A percentile compares a stretch with the other conserved stretches of the same genome.
Conservation (phyloP, 495 filamentous ascomycete species). For the Penicillium atrosanguineum region DNA sequence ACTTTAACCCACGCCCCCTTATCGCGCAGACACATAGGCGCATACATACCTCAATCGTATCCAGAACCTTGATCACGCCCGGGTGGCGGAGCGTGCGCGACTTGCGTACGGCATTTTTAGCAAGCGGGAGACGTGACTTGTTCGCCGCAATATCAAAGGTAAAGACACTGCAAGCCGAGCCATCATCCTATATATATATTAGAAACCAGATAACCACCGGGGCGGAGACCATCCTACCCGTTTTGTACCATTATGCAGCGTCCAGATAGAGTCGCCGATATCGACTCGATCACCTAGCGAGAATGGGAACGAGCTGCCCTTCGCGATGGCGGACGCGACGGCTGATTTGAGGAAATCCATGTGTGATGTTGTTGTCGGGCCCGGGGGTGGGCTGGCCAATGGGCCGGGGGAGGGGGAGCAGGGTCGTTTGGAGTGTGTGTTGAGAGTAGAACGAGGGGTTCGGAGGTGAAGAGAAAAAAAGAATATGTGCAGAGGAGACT, state of each 20-base stretch:
- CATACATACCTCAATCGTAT: conserved; percentile 79
- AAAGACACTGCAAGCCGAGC: conserved; percentile 92
- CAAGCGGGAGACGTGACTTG: conserved; percentile 75
- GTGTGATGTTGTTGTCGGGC: conserved; percentile 6
- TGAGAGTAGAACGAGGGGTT: not conserved
- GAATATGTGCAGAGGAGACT: not conserved
- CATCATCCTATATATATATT: conserved; percentile 67
- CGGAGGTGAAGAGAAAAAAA: not conserved
- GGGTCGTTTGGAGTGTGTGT: not conserved
- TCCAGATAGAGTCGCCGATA: conserved; percentile 87
- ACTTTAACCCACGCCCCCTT: not conserved
- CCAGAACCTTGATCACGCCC: conserved; percentile 86
- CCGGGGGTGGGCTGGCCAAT: conserved; percentile 9
- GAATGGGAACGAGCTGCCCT: conserved; percentile 89
- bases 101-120: conserved; percentile 89
- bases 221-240: conserved; percentile 55
- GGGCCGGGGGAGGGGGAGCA: not conserved
- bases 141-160: conserved; percentile 84
- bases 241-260: conserved; percentile 85
- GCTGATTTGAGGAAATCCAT: conserved; percentile 99
- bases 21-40: not conserved
- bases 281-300: conserved; percentile 88
- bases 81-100: conserved; percentile 89
- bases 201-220: not conserved
- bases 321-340: conserved; percentile 92